phyloP scores from a whole-genome alignment of 73 alveolate genomes.

The Durusdinium trenchii region DNA sequence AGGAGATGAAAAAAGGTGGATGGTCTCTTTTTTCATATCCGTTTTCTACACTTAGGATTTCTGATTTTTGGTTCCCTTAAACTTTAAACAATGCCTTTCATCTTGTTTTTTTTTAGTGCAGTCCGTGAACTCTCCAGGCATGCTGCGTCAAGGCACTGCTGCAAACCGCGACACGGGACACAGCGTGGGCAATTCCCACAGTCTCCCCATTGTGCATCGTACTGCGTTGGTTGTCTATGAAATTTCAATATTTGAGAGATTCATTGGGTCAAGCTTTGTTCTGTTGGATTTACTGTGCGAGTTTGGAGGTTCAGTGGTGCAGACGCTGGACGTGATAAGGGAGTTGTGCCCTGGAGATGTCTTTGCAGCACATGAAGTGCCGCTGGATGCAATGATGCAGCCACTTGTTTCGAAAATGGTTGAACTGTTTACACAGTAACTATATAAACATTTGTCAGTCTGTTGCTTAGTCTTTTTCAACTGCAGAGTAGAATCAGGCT shows the following conservation, averaged over 20 bases:
- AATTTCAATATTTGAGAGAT: no score
- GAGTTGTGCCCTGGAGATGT: slow-evolving; percentile 50
- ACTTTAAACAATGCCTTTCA: no score
- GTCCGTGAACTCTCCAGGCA: neutral
- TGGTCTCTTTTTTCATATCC: no score
- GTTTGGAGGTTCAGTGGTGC: slow-evolving; percentile 70
- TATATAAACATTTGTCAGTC: neutral
- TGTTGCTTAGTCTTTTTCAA: neutral
- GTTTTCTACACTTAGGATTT: no score
- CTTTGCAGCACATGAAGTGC: slow-evolving; percentile 78
- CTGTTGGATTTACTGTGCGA: neutral
- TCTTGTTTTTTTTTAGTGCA: neutral
- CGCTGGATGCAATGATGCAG: slow-evolving; percentile 77
- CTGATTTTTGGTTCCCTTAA: no score
- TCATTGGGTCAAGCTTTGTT: no score
- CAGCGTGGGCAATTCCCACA: neutral
- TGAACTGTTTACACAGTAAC: neutral
- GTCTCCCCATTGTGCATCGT: neutral
- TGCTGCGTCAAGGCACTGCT: slow-evolving; percentile 3
- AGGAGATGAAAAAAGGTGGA: no score
- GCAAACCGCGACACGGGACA: neutral
- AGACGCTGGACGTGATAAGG: slow-evolving; percentile 65
- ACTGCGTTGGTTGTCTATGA: neutral
- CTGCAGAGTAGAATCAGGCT: neutral
- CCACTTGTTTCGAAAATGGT: neutral